Base-by-base conservation (phyloP, 1,284 basidiomycete genomes). In the Ustanciosporium gigantosporum region DNA sequence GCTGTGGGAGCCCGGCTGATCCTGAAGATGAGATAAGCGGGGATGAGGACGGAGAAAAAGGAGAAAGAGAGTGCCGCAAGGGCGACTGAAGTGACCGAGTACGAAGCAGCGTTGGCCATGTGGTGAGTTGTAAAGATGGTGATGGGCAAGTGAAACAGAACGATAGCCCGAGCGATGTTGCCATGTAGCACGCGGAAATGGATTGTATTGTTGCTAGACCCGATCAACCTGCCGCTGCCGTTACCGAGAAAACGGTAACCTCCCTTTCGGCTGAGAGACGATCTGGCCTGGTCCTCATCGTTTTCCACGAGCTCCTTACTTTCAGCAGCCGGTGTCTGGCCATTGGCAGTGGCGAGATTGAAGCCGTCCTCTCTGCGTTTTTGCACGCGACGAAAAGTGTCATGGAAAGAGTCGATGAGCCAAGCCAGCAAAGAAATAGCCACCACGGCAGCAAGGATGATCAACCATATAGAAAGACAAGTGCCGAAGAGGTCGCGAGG, bases 111-210 rank as follows among this genome's bases (percentile, higher is more conserved):
- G 29, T 87, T 80, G 4, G 86, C 84, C 82, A 93, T 87, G 70
- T 92, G 87, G 77, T 90, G 95, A 55, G 85, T 86, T 5, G 90
- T 90, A 78, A 94, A 92, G 44, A 91, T 85, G 27, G 91, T 94
- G 65, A 97, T 84, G 9, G 93, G 93, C 17, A 96, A 84, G 80
- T 96, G 93, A 81, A 96, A 97, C 31, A 94, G 82, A 44, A 93
- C 82, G 34, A 97, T 83, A 47, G 94, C 82, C 41, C 94, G 87
- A 45, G 93, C 85, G 41, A 97, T 84, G 79, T 96, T 97, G 36
- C 93, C 93, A 65, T 89, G 86, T 36, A 73, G 49, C 49, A 61
- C 58, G 38, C 46, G 56, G 11, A 56, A 46, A 20, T 72, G 71
- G 31, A 64, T 44, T 3, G 45, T 42, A 42, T 59, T 65, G 51